phyloP scores from a whole-genome alignment of 176 grass and related monocot genomes.

The Zoysia japonica region DNA sequence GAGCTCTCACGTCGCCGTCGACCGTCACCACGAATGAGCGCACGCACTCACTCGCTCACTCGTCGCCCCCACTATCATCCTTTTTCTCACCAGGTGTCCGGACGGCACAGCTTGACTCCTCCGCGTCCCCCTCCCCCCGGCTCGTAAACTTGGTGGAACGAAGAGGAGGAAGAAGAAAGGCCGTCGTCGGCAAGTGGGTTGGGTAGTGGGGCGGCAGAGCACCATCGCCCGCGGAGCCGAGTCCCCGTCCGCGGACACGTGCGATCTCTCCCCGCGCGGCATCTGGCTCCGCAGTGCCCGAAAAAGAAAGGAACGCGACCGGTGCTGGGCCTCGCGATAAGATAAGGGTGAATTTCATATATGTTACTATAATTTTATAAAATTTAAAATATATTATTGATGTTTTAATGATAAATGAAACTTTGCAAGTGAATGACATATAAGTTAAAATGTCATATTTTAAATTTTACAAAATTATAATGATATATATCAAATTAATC shows the following conservation, averaged over 20 bases:
- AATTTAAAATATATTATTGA: too few species aligned
- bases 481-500: too few species aligned
- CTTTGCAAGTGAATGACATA: too few species aligned
- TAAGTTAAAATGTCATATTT: too few species aligned
- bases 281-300: neutral
- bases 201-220: conserved; percentile 29
- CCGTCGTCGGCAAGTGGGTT: conserved; percentile 38
- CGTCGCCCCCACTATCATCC: neutral
- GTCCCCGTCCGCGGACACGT: neutral
- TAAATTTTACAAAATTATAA: too few species aligned
- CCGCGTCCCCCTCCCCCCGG: too few species aligned
- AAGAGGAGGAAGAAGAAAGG: neutral
- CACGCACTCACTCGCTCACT: neutral
- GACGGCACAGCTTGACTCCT: neutral
- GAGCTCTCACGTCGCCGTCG: conserved; percentile 8
- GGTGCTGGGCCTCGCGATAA: neutral
- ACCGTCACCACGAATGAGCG: neutral
- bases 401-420: too few species aligned
- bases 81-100: neutral
- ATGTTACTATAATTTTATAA: too few species aligned
- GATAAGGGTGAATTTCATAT: neutral
- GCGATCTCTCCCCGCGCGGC: neutral
- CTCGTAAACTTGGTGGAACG: neutral
- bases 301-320: neutral
- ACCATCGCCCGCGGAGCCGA: neutral